phyloP scores from a whole-genome alignment of 371 early-diverging fungal species.

The Coemansia linderi region DNA sequence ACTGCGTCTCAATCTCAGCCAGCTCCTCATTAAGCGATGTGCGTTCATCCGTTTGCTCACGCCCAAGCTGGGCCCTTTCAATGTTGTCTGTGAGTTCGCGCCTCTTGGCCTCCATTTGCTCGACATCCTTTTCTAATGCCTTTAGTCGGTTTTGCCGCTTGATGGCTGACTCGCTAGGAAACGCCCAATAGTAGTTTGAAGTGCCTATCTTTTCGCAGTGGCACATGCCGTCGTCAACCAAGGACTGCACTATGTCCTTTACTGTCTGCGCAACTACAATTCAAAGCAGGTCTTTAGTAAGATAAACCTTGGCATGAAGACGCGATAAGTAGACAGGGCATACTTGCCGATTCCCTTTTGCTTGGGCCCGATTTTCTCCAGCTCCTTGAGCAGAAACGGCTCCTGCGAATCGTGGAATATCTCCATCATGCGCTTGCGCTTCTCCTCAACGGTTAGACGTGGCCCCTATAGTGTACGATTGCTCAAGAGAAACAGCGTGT shows the following conservation, averaged over 20 bases:
- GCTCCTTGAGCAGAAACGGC: conserved; percentile 82
- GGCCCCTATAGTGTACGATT: conserved; percentile 23
- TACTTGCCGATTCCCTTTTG: conserved; percentile 73
- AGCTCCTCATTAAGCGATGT: conserved; percentile 57
- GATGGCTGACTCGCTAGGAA: conserved; percentile 74
- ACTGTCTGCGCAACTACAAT: conserved; percentile 73
- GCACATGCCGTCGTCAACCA: conserved; percentile 90
- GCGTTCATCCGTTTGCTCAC: conserved; percentile 61
- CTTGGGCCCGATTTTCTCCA: conserved; percentile 89
- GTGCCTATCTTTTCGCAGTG: conserved; percentile 91
- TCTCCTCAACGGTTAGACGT: conserved; percentile 61
- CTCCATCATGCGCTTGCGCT: conserved; percentile 73
- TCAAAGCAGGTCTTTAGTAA: conserved; percentile 22
- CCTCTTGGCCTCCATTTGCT: conserved; percentile 20
- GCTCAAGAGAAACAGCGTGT: neutral
- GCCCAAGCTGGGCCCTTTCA: conserved; percentile 31
- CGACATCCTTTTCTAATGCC: conserved; percentile 33
- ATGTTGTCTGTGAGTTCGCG: conserved; percentile 13
- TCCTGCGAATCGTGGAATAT: conserved; percentile 74
- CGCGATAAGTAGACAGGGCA: neutral
- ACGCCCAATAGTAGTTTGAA: conserved; percentile 92
- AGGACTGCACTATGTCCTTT: conserved; percentile 85
- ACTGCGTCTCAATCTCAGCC: conserved; percentile 52
- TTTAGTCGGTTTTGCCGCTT: conserved; percentile 48
- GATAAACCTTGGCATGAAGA: neutral